These are phyloP conservation scores for Ophiostoma triangulosporum DNA, from an alignment of 2,329 filamentous ascomycete genomes.

Conservation along the genomic window DNA sequence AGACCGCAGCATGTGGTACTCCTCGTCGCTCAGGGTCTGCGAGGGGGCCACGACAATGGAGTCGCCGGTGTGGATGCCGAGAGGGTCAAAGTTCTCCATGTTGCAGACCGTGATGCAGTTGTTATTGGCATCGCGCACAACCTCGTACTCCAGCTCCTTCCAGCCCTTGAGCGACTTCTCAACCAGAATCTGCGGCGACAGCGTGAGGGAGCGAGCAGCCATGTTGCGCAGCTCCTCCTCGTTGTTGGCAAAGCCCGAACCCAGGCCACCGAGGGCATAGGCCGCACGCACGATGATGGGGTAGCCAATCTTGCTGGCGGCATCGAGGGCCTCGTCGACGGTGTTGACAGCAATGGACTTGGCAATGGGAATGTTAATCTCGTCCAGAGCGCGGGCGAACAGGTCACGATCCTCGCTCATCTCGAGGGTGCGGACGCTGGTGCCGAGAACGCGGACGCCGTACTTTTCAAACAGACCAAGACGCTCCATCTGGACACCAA, in stretches of 20 bases:
- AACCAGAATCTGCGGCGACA: constrained; percentile 91
- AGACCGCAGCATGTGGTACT: constrained; percentile 98
- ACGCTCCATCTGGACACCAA: constrained; percentile 94
- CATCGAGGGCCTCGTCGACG: constrained; percentile 80
- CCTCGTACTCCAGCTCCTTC: constrained; percentile 99
- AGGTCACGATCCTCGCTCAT: constrained; percentile 91
- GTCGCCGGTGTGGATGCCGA: constrained; percentile 96
- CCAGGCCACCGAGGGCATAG: constrained; percentile 89
- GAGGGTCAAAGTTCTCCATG: constrained; percentile 97
- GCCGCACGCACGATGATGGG: constrained; percentile 96
- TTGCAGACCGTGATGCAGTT: constrained; percentile 99
- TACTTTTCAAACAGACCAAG: constrained; percentile 93
- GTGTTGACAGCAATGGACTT: constrained; percentile 88
- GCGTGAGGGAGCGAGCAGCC: constrained; percentile 79
- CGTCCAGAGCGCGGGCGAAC: constrained; percentile 87
- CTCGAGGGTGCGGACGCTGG: constrained; percentile 86
- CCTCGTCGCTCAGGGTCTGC: constrained; percentile 94
- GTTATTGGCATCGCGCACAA: constrained; percentile 90
- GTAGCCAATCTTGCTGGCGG: constrained; percentile 78
- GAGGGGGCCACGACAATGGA: constrained; percentile 95
- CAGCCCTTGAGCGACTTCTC: constrained; percentile 98
- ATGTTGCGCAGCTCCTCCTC: constrained; percentile 87
- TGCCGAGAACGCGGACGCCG: constrained; percentile 89
- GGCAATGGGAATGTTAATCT: constrained; percentile 95
- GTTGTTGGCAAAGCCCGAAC: constrained; percentile 91